These are phyloP conservation scores for Zizania palustris DNA, from an alignment of 202 grass and related monocot genomes.

Conservation along the genomic window DNA sequence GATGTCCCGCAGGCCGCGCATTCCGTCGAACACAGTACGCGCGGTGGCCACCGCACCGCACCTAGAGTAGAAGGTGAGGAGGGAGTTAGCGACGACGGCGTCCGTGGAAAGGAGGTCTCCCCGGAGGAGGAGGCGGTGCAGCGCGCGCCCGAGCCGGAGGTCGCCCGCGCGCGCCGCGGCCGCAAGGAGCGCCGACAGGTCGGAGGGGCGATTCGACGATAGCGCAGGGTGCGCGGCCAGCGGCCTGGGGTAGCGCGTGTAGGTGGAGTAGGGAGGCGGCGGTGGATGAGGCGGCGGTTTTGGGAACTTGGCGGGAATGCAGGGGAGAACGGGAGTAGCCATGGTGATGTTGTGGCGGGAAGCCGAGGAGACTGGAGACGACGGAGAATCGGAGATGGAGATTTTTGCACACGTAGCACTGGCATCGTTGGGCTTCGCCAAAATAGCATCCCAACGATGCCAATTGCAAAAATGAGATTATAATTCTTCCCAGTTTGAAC, in stretches of 20 bases:
- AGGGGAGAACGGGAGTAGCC: constrained; percentile 26
- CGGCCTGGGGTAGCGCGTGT: constrained; percentile 5
- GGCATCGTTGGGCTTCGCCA: no score
- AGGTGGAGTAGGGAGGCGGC: not conserved
- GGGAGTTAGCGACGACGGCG: constrained; percentile 62
- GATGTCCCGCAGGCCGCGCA: constrained; percentile 60
- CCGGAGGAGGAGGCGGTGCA: constrained; percentile 60
- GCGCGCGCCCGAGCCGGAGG: constrained; percentile 56
- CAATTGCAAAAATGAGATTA: no score
- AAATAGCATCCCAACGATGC: no score
- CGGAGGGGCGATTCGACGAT: constrained; percentile 31
- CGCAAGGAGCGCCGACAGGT: constrained; percentile 57
- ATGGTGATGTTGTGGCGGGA: constrained; percentile 52
- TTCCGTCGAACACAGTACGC: constrained; percentile 62
- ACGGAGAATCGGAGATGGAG: no score
- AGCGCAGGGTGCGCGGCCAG: constrained; percentile 5
- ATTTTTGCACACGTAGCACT: no score
- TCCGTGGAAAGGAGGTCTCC: constrained; percentile 42
- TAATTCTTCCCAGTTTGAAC: no score
- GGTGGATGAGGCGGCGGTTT: not conserved
- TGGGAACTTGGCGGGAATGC: constrained; percentile 26
- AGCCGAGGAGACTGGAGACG: not conserved
- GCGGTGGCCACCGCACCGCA: constrained; percentile 62
- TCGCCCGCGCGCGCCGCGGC: constrained; percentile 57
- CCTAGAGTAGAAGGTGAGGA: constrained; percentile 81